phyloP scores from a whole-genome alignment of 306 rosid genomes.

The Erythrophleum fordii region DNA sequence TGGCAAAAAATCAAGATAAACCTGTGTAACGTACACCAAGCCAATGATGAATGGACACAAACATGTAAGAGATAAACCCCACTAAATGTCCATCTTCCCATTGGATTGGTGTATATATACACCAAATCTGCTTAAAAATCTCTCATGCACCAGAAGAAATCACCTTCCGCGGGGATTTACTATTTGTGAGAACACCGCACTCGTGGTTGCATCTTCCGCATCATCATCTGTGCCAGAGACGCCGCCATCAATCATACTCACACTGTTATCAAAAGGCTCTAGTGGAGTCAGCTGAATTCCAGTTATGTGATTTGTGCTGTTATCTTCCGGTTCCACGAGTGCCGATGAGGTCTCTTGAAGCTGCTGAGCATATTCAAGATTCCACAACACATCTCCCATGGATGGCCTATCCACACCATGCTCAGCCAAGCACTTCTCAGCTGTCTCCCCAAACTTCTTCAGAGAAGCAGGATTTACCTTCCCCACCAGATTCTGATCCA shows the following conservation, averaged over 20 bases:
- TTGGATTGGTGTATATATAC: neutral
- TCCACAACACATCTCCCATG: conserved; percentile 97
- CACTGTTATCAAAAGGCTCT: conserved; percentile 86
- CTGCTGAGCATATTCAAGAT: conserved; percentile 93
- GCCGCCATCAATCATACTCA: conserved; percentile 68
- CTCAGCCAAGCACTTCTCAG: conserved; percentile 94
- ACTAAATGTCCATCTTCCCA: neutral
- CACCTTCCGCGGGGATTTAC: conserved; percentile 95
- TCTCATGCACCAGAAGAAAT: conserved; percentile 39
- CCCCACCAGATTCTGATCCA: conserved; percentile 86
- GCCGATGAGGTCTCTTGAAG: conserved; percentile 86
- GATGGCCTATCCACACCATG: conserved; percentile 96
- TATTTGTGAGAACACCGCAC: conserved; percentile 94
- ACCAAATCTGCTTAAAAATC: neutral
- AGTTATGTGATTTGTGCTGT: conserved; percentile 91
- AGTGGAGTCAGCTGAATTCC: conserved; percentile 76
- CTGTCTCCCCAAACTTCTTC: conserved; percentile 93
- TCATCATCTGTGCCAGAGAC: conserved; percentile 71
- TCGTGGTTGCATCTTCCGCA: conserved; percentile 77
- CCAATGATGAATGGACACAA: neutral
- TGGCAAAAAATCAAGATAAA: neutral
- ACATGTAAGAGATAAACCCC: neutral
- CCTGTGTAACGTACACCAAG: neutral
- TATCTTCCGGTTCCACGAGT: conserved; percentile 89
- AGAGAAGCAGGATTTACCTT: conserved; percentile 88